phyloP scores from a whole-genome alignment of 2,329 filamentous ascomycete genomes.

The Alternaria viburni region DNA sequence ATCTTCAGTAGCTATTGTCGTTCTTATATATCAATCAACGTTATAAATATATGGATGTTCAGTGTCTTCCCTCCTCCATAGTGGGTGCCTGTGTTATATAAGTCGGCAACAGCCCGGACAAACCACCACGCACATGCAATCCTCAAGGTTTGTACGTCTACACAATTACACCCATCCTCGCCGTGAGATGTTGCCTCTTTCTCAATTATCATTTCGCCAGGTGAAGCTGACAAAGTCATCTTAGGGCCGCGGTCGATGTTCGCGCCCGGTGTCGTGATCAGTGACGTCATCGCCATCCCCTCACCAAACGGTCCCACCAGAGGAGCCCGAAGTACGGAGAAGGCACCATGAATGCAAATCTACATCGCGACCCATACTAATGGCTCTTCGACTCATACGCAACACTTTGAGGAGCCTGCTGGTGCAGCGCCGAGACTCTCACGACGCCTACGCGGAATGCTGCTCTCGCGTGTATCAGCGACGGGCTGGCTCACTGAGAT shows the following conservation, averaged over 20 bases:
- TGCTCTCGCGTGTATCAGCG: not conserved
- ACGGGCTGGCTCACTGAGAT: not conserved
- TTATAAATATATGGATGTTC: not conserved
- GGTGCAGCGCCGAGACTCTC: rapidly evolving
- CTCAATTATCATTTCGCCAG: not conserved
- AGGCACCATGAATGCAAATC: not conserved
- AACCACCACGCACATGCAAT: not conserved
- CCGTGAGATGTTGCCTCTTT: not conserved
- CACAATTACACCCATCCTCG: not conserved
- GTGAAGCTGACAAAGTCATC: not conserved
- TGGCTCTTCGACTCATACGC: no score
- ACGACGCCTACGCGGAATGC: not conserved
- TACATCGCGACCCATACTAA: not conserved
- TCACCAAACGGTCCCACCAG: not conserved
- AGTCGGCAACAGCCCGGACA: not conserved
- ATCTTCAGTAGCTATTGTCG: not conserved
- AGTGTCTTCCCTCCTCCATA: rapidly evolving
- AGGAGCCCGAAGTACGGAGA: not conserved
- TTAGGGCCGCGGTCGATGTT: no score
- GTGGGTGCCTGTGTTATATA: not conserved
- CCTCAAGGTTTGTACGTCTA: not conserved
- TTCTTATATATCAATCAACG: not conserved
- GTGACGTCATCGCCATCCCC: not conserved
- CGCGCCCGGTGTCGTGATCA: no score
- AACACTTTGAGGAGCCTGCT: not conserved